Base-by-base conservation (phyloP, 805 yeast genomes). In the Metschnikowia gelsemii region DNA sequence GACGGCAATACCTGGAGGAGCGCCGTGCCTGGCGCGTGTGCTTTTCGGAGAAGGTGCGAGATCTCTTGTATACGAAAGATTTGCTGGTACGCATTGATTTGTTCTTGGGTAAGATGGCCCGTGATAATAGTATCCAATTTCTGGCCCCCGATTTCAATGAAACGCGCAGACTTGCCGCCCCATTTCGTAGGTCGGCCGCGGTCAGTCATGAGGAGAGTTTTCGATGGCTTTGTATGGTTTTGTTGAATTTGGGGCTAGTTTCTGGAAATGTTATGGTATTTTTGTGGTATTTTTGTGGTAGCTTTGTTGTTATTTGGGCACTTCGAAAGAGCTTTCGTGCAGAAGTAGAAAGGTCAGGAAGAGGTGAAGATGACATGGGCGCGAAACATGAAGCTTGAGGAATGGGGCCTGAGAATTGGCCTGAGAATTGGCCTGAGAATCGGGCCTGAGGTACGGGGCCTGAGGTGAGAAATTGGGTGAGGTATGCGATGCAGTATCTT, bases 31-130 rank as follows among this genome's bases (percentile, higher is more conserved):
- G 46, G 43, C 18, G 40, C 31, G 12, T 73, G 61, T 7, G 71
- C 54, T 7, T 39, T 42, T 34, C 72, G 57, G 29, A 91, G 62
- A 43, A 77, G 68, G 24, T 75, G 72, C 0, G 89, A 75, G 42
- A 91, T 80, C 58, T 91, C 98, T 45, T 86, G 87, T 27, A 91
- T 80, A 38, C 98, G 69, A 47, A 80, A 78, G 50, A 78, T 69
- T 22, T 80, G 72, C 57, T 81, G 79, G 72, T 88, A 79, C 0
- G 86, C 80, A 29, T 83, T 87, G 12, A 83, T 65, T 58, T 93
- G 98, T 59, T 93, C 99, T 40, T 60, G 69, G 14, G 76, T 70
- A 32, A 70, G 49, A 45, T 68, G 72, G 21, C 76, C 76, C 3
- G 68, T 61, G 40, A 70, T 65, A 41, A 70, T 65, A 25, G 64